Base-by-base conservation (phyloP, 2,329 filamentous ascomycete genomes). In the Fusarium zealandicum region DNA sequence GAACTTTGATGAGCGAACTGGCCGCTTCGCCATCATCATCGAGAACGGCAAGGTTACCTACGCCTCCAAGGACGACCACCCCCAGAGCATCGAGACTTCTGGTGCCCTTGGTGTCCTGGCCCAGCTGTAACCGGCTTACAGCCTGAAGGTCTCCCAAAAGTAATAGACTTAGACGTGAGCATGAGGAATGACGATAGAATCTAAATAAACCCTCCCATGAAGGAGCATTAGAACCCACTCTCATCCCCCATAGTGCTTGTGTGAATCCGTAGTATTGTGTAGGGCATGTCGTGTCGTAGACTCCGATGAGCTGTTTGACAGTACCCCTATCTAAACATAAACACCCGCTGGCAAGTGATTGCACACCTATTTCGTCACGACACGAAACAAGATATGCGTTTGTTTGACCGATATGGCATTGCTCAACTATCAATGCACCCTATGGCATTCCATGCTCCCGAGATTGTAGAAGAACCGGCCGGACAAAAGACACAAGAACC, bases 1-100 rank as follows among this genome's bases (percentile, higher is more conserved):
- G 91, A 83, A 82, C 61, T 78, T 84, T 39, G 89, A 87, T 54
- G 88, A 90, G 70, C 84, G 91, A 63, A 92, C 90, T 63, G 86
- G 83, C 59, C 84, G 92, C 59, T 96, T 90, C 78, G 92, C 90
- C 67, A 83, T 96, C 73, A 79, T 93, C 68, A 77, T 96, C 65
- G 91, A 93, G 77, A 81, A 96, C 74, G 91, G 91, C 75, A 93
- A 90, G 80, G 82, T 96, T 69, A 80, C 78, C 69, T 96, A 96
- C 74, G 89, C 90, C 56, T 90, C 89, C 76, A 87, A 84, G 69
- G 91, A 96, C 78, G 73, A 76, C 20, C 82, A 77, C 50, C 70
- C 70, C 45, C 33, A 50, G 32, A 75, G 75, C 65, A 78, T 80
- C 48, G 75, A 75, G 53, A 73, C 75, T 57, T 82, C 82, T 17